Percentiles rank a stretch among this genome's conserved stretches.
phyloP scores from a whole-genome alignment of 345 rosid genomes.

The Lumnitzera littorea region DNA sequence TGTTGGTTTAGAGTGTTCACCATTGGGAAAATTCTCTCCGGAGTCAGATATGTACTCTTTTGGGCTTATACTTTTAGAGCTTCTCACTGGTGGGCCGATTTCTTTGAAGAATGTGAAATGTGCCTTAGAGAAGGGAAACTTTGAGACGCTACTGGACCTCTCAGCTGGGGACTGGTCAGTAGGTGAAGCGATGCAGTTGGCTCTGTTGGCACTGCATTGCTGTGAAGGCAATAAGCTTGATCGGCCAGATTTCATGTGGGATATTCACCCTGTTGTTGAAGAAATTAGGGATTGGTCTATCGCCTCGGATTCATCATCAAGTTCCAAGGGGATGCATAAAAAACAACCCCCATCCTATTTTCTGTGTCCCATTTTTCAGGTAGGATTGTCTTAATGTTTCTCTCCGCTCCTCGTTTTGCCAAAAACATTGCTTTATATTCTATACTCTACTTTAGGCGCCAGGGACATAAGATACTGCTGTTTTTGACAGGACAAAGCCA shows the following conservation, averaged over 20 bases:
- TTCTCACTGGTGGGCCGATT: conserved; percentile 61
- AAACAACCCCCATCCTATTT: conserved; percentile 59
- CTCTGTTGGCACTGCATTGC: conserved; percentile 61
- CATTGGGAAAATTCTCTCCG: conserved; percentile 35
- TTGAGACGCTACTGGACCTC: conserved; percentile 45
- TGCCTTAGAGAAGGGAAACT: conserved; percentile 56
- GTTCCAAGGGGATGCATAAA: conserved; percentile 31
- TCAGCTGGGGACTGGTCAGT: conserved; percentile 80
- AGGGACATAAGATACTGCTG: too few relatives aligned
- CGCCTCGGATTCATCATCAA: conserved; percentile 18
- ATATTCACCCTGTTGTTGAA: conserved; percentile 44
- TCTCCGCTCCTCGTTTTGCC: background rate
- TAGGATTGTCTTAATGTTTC: conserved; percentile 10
- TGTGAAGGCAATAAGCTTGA: conserved; percentile 36
- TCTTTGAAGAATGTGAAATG: conserved; percentile 49
- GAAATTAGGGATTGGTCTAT: conserved; percentile 36
- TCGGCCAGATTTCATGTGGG: conserved; percentile 52
- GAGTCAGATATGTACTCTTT: conserved; percentile 71
- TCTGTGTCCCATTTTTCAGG: conserved; percentile 91
- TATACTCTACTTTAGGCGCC: background rate
- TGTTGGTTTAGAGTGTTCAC: conserved; percentile 49
- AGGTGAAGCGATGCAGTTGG: conserved; percentile 47
- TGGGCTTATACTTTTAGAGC: conserved; percentile 70
- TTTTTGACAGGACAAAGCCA: too few relatives aligned
- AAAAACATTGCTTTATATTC: background rate